Evolutionary conservation across 768 basidiomycete genomes (phyloP), one percentile per base, ranked within the genome.

Genomic region (Megacollybia marginata): DNA sequence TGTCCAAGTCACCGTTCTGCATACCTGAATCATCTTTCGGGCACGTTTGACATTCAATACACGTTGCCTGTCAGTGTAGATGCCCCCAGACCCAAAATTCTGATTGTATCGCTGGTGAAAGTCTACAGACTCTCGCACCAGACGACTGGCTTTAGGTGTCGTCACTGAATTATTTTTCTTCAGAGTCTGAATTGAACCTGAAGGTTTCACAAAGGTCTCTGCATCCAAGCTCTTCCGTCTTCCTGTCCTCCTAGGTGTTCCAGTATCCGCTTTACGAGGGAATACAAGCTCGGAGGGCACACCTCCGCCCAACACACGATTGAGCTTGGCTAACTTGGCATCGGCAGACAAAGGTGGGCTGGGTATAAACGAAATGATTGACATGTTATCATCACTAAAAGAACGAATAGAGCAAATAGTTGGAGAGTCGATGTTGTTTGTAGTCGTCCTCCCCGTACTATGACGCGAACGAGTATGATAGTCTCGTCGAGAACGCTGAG

Each of bases 1-100:
- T 28, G 23, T 6, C 23, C 11, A 40, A 47, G 23, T 42, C 34
- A 40, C 43, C 45, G 31, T 42, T 28, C 42, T 20, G 31, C 8
- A 47, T 16, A 79, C 78, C 69, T 78, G 73, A 5, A 69, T 59
- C 64, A 80, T 73, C 61, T 79, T 80, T 52, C 69, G 59, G 31
- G 74, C 75, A 31, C 76, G 70, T 53, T 66, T 69, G 48, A 79
- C 67, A 47, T 67, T 70, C 49, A 70, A 50, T 9, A 64, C 57
- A 48, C 69, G 62, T 55, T 76, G 68, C 44, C 59, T 62, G 49
- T 69, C 71, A 35, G n/a, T n/a, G n/a, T n/a, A n/a, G n/a, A n/a
- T n/a, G 52, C 56, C 11, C 15, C 13, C 54, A 2, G 48, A 56
- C 2, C 59, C 62, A 18, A 59, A 63, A 43, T 52, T 60, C 8